Base-by-base conservation (phyloP, 202 grass and related monocot genomes). In the Hordeum pubiflorum region DNA sequence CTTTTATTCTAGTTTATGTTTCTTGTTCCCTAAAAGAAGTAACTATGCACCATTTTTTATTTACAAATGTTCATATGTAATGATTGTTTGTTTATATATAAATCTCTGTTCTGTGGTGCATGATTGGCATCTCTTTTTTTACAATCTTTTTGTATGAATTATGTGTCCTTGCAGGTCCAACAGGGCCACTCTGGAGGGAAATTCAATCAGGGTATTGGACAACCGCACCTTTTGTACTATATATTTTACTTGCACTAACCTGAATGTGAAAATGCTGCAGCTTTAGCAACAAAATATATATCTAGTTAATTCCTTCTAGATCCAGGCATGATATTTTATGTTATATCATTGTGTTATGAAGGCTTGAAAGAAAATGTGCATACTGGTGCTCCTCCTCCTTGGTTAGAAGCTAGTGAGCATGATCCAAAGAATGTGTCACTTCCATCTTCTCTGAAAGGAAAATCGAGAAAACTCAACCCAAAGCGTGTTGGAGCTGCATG, bases 401-500 rank as follows among this genome's bases (percentile, higher is more conserved):
- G 96, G 96, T 80, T 99, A 74, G 86, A 99, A 87, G 64, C 72
- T 58, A 85, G 43, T 4, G 83, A 90, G 83, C 41, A 68, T 82
- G 89, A 59, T 43, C 50, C 76, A 69, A 85, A 79, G 14, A 89
- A 52, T 37, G 73, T 65, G 18, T 26, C 58, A 66, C 31, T 55
- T 82, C 14, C 23, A 61, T 74, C 83, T 48, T 85, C 79, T 61
- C 13, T 6, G 58, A 76, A 86, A 90, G 80, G 74, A 54, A 93
- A 89, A 77, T 88, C 43, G 7, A 80, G 27, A 63, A 94, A 90
- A 82, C 83, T 99, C 40, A 99, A 99, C 77, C 90, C 96, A 78
- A 99, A 95, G 58, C 87, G 90, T 50, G 92, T 99, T 74, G 96
- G 92, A 83, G 92, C 96, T 58, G 89, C 90, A 86, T 99, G 92